Conservation (phyloP, 441 rosid species). For the Lepidium campestre region DNA sequence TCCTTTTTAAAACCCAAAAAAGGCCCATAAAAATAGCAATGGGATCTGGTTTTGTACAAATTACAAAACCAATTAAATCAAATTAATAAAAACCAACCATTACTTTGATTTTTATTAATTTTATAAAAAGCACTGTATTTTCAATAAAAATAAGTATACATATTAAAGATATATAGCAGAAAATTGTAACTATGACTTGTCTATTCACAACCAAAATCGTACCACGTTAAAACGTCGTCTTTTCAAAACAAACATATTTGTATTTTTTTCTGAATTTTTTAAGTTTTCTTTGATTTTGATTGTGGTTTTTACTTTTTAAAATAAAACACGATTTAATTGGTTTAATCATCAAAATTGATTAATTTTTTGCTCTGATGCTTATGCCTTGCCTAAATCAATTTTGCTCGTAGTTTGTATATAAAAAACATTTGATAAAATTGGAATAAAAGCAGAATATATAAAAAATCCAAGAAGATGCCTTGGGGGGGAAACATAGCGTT, state of each 20-base stretch:
- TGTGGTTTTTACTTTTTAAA: not conserved
- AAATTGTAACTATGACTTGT: not conserved
- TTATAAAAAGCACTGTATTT: not conserved
- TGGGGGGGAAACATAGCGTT: conserved; percentile 15
- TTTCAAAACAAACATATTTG: not conserved
- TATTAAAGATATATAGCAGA: not conserved
- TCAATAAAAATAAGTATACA: not conserved
- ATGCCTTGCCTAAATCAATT: not conserved
- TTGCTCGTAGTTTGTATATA: not conserved
- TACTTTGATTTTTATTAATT: too few species aligned
- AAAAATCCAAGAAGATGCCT: conserved; percentile 14
- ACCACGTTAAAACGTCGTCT: not conserved
- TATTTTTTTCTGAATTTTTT: not conserved
- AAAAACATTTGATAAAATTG: not conserved
- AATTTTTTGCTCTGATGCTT: not conserved
- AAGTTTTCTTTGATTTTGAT: not conserved
- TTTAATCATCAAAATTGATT: not conserved
- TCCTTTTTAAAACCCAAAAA: too few species aligned
- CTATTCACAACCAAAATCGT: not conserved
- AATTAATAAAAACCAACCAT: too few species aligned
- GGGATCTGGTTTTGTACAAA: too few species aligned
- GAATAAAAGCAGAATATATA: not conserved
- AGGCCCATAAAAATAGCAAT: too few species aligned
- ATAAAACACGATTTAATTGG: not conserved
- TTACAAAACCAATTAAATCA: too few species aligned